phyloP scores from a whole-genome alignment of 2,329 filamentous ascomycete species.

The Scytalidium sp. region DNA sequence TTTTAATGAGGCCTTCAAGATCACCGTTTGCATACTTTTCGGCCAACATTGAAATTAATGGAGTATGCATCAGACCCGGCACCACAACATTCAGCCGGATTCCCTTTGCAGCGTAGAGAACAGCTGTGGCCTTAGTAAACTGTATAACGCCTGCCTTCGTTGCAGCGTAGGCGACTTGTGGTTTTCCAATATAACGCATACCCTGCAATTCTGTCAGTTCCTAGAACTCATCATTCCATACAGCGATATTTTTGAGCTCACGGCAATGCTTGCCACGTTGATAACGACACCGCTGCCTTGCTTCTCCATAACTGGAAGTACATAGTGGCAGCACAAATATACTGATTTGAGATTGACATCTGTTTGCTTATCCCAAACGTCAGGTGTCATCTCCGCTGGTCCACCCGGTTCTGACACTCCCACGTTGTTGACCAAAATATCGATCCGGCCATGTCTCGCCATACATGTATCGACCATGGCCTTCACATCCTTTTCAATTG shows the following conservation, averaged over 20 bases:
- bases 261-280: conserved; percentile 49
- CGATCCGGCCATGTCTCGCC: conserved; percentile 51
- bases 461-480: conserved; percentile 49
- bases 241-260: too few relatives aligned
- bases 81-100: conserved; percentile 53
- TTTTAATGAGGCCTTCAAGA: conserved; percentile 46
- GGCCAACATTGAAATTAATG: conserved; percentile 42
- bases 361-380: conserved; percentile 49
- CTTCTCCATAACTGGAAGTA: conserved; percentile 51
- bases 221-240: too few relatives aligned
- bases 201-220: too few relatives aligned
- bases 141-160: conserved; percentile 50
- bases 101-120: conserved; percentile 45
- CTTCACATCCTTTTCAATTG: conserved; percentile 48
- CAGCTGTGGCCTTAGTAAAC: conserved; percentile 45
- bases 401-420: conserved; percentile 52
- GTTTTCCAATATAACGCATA: conserved; percentile 47
- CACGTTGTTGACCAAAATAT: conserved; percentile 60
- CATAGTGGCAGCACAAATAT: conserved; percentile 49
- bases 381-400: conserved; percentile 45
- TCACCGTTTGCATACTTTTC: conserved; percentile 39
- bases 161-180: conserved; percentile 51
- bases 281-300: conserved; percentile 41
- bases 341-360: conserved; percentile 54
- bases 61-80: conserved; percentile 55